Conservation (phyloP, 768 basidiomycete species). For the Tylopilus cervinicoccineus region DNA sequence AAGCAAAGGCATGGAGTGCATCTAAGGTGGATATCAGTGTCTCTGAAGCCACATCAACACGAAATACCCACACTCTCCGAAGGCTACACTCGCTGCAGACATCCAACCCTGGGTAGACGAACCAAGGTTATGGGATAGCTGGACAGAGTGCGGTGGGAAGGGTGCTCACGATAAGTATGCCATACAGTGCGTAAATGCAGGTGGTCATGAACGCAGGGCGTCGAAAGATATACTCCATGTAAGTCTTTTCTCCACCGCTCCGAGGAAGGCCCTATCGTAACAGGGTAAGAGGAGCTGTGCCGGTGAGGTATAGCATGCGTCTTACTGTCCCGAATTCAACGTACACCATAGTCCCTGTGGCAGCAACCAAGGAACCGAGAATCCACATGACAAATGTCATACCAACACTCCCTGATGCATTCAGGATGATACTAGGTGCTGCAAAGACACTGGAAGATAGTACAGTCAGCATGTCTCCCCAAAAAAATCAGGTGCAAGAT, state of each 20-base stretch:
- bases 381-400: constrained; percentile 69
- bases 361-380: constrained; percentile 59
- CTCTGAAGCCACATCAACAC: not conserved
- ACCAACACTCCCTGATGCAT: constrained; percentile 65
- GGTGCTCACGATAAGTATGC: constrained; percentile 50
- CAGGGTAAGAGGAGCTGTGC: not conserved
- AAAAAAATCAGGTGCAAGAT: constrained; percentile 2
- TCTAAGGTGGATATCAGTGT: constrained; percentile 39
- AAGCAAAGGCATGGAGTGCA: constrained; percentile 49
- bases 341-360: constrained; percentile 65
- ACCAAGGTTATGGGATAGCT: not conserved
- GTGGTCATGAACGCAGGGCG: constrained; percentile 58
- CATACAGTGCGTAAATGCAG: constrained; percentile 55
- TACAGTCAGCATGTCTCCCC: constrained; percentile 1
- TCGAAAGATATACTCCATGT: constrained; percentile 66
- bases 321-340: constrained; percentile 72
- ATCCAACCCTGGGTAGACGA: constrained; percentile 44
- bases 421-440: constrained; percentile 63
- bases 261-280: constrained; percentile 56
- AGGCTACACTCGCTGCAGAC: constrained; percentile 59
- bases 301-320: not conserved
- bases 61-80: constrained; percentile 61
- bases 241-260: constrained; percentile 75
- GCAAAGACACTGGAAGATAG: constrained; percentile 55
- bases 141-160: not conserved